phyloP scores from a whole-genome alignment of 768 basidiomycete genomes.

The Suillus tomentosus region DNA sequence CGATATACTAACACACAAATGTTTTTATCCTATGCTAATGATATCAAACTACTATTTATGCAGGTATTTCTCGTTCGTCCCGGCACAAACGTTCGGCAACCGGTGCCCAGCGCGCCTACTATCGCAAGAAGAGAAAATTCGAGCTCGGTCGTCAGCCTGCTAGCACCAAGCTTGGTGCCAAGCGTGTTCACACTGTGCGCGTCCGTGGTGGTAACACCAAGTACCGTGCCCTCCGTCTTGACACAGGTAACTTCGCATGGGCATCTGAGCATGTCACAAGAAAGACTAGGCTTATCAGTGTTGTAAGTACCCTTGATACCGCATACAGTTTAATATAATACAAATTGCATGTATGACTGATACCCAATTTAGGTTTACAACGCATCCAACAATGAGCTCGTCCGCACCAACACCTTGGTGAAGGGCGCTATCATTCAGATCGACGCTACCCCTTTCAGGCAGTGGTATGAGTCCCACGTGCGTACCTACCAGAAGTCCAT shows the following conservation, averaged over 20 bases:
- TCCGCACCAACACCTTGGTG: slow-evolving; percentile 99
- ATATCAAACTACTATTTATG: slow-evolving; percentile 13
- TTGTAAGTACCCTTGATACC: slow-evolving; percentile 58
- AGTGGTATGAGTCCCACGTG: slow-evolving; percentile 99
- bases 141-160: slow-evolving; percentile 99
- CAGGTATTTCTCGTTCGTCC: slow-evolving; percentile 97
- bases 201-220: slow-evolving; percentile 95
- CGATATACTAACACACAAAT: slow-evolving; percentile 5
- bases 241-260: slow-evolving; percentile 98
- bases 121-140: slow-evolving; percentile 99
- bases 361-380: slow-evolving; percentile 79
- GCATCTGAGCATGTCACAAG: slow-evolving; percentile 90
- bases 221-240: slow-evolving; percentile 94
- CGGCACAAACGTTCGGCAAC: slow-evolving; percentile 96
- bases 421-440: slow-evolving; percentile 96
- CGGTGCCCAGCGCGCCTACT: slow-evolving; percentile 90
- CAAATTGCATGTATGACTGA: slow-evolving; percentile 11
- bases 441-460: slow-evolving; percentile 98
- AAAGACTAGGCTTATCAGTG: slow-evolving; percentile 96
- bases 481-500: slow-evolving; percentile 40
- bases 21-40: slow-evolving; percentile 13
- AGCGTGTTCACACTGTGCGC: slow-evolving; percentile 94
- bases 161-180: slow-evolving; percentile 93
- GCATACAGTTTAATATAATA: not conserved
- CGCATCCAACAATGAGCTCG: slow-evolving; percentile 99